Base-by-base conservation (phyloP, 306 rosid species). In the Pterocarpus macrocarpus region DNA sequence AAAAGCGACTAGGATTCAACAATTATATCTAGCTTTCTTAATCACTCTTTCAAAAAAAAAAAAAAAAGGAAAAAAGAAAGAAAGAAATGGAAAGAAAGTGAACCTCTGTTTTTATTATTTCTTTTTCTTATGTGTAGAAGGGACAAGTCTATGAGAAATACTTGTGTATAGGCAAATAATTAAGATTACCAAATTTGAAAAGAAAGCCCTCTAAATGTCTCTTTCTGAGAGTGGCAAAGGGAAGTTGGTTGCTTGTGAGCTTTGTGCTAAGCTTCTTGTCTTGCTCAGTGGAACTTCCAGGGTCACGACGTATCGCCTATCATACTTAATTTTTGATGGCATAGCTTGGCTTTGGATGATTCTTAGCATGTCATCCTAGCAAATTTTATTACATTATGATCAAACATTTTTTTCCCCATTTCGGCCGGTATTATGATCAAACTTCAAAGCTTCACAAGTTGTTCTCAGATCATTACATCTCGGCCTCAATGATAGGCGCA, bases 221-320 rank as follows among this genome's bases (percentile, higher is more conserved):
- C 22, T 74, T 66, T 81, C 45, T 5, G 34, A 13, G 43, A 62
- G 16, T 43, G 28, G 7, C 22, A 80, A 80, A 53, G 68, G 13
- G 15, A 73, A 53, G 66, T 64, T 81, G 8, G 13, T 81, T 73
- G 2, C 62, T 63, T 80, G 47, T 28, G 45, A 57, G 52, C 58
- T 55, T 73, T 55, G 33, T 44, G 32, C 39, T 4, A 2, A 64
- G 59, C 78, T 72, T 28, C 10, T 43, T 71, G 78, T 59, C 77
- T 35, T 71, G 38, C 36, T 50, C 38, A 5, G 8, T 59, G 34
- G 32, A 49, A 45, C 15, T 79, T 22, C 30, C 36, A 16, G 28
- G 8, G 35, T 43, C 63, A 17, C 6, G 1, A 58, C 4, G 13
- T 13, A 34, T 59, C 13, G 16, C 33, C 50, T 32, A n/a, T 78